Base-by-base conservation (phyloP, 305 asterid genomes). In the Solanum hybrid region DNA sequence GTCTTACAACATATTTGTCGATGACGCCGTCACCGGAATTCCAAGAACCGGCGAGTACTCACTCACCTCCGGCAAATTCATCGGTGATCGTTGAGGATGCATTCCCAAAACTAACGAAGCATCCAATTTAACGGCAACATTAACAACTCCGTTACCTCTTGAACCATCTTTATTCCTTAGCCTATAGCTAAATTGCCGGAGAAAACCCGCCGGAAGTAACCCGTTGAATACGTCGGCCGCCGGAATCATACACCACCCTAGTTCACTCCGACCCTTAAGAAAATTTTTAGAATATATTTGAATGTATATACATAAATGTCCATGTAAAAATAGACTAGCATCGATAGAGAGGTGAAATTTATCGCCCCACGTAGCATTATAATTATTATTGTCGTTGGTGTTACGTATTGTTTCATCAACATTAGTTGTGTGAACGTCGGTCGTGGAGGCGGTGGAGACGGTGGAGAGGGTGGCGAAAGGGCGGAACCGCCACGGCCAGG, bases 171-270 rank as follows among this genome's bases (percentile, higher is more conserved):
- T 91, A 22, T 70, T 92, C 88, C 94, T 87, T 15, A 94, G 61
- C 22, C 57, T 12, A 79, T 79, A 79, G 41, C 84, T 73, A 27
- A 87, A 87, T 83, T 90, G 91, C 41, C 89, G 93, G 68, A 91
- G 81, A 5, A 91, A 89, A 2, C 93, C 95, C 14, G 88, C 92
- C 14, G 90, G 94, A 5, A 45, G 11, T 10, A 92, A 26, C 34
- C 90, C 80, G 29, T 78, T 57, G 7, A 90, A 39, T 51, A 94
- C 82, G 86, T 94, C 96, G 1, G 91, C 65, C 4, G 93, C 93
- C 26, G 94, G 94, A 89, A 94, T 92, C 72, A 73, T 79, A 83
- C 96, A 94, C 96, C 96, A 93, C 29, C 96, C 96, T 1, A 94
- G 91, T 17, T 70, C 92, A 89, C 83, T 91, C 89, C 61, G n/a